phyloP scores from a whole-genome alignment of 805 yeast genomes.

The Danielia reshetovae region DNA sequence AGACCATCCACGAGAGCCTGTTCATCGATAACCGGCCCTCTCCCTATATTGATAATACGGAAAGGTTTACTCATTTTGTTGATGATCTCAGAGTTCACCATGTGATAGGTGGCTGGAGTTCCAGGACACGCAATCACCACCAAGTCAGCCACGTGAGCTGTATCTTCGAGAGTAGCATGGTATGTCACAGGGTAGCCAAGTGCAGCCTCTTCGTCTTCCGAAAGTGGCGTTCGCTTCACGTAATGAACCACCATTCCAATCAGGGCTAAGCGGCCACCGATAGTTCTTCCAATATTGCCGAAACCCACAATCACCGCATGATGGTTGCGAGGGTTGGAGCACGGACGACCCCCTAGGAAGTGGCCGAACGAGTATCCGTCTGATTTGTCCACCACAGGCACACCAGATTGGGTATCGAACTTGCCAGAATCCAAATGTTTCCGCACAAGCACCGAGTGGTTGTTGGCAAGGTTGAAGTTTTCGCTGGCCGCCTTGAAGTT shows the following conservation, averaged over 20 bases:
- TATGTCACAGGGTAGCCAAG: conserved; percentile 46
- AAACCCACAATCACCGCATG: conserved; percentile 66
- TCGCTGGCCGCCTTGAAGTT: conserved; percentile 47
- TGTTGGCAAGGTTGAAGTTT: conserved; percentile 27
- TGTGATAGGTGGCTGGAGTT: conserved; percentile 50
- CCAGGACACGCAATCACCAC: conserved; percentile 68
- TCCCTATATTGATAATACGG: conserved; percentile 68
- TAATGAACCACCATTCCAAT: conserved; percentile 66
- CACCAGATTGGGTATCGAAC: conserved; percentile 31
- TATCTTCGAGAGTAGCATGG: conserved; percentile 30
- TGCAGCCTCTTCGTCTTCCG: conserved; percentile 23
- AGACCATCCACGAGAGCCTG: conserved; percentile 60
- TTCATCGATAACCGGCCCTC: conserved; percentile 69
- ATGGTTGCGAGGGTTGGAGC: conserved; percentile 52
- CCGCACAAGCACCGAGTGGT: conserved; percentile 48
- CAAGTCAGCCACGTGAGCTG: conserved; percentile 47
- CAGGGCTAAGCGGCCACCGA: conserved; percentile 52
- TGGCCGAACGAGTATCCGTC: conserved; percentile 40
- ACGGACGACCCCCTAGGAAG: conserved; percentile 40
- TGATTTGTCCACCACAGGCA: conserved; percentile 4
- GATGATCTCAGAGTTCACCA: conserved; percentile 49
- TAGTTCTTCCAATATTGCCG: conserved; percentile 68
- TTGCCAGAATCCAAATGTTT: conserved; percentile 27
- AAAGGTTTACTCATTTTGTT: conserved; percentile 48
- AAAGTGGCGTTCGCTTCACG: conserved; percentile 49